Conservation (phyloP, 306 rosid genomes). For the Citrullus mucosospermus region DNA sequence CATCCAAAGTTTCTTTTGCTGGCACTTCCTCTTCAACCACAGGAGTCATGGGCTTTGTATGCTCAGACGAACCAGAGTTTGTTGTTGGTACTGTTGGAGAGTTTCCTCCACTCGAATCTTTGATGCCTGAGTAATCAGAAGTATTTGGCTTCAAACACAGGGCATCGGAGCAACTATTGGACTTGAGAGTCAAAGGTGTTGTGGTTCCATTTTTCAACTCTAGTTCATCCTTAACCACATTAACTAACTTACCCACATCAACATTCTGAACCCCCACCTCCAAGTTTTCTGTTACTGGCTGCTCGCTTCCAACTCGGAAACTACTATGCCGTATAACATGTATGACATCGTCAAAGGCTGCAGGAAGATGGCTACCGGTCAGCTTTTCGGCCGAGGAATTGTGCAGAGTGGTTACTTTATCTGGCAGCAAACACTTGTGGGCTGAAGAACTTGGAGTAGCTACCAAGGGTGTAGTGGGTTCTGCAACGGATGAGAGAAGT, state of each 20-base stretch:
- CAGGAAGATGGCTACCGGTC: slow-evolving; percentile 51
- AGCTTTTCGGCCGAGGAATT: slow-evolving; percentile 41
- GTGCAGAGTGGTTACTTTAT: slow-evolving; percentile 17
- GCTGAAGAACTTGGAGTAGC: slow-evolving; percentile 23
- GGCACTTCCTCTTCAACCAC: slow-evolving; percentile 54
- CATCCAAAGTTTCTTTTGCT: slow-evolving; percentile 55
- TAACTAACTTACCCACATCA: slow-evolving; percentile 69
- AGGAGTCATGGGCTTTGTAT: slow-evolving; percentile 23
- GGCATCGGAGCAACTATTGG: slow-evolving; percentile 44
- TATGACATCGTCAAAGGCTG: slow-evolving; percentile 86
- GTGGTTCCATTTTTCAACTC: slow-evolving; percentile 36
- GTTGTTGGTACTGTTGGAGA: slow-evolving; percentile 18
- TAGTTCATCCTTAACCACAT: slow-evolving; percentile 59
- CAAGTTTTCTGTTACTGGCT: slow-evolving; percentile 56
- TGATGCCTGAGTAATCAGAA: slow-evolving; percentile 30
- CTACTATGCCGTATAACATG: slow-evolving; percentile 97
- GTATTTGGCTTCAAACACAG: slow-evolving; percentile 30
- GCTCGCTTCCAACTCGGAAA: slow-evolving; percentile 85
- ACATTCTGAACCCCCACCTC: slow-evolving; percentile 88
- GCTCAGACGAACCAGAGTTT: slow-evolving; percentile 39
- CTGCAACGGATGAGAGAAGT: slow-evolving; percentile 38
- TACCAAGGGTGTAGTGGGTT: slow-evolving; percentile 26
- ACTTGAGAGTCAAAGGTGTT: slow-evolving; percentile 24
- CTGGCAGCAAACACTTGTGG: slow-evolving; percentile 41
- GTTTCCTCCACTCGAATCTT: slow-evolving; percentile 36